Evolutionary conservation across 768 basidiomycete genomes (phyloP).

Genomic region (Podaxis rugospora): DNA sequence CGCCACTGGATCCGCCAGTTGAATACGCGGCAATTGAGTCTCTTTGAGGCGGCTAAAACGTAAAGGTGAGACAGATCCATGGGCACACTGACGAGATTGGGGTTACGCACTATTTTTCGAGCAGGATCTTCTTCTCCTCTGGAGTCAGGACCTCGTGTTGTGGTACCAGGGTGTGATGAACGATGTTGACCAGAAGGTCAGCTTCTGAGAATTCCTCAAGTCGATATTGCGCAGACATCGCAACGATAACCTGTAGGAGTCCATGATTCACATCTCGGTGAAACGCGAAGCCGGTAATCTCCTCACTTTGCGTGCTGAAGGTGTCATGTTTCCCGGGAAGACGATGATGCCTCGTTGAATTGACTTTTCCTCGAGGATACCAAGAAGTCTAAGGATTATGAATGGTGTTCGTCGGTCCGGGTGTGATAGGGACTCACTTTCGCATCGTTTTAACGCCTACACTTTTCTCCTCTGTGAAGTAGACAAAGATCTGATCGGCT

Average conservation of each 20-base stretch:
- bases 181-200: conserved; percentile 96
- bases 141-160: conserved; percentile 81
- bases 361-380: conserved; percentile 86
- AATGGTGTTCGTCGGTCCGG: conserved; percentile 2
- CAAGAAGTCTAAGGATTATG: conserved; percentile 60
- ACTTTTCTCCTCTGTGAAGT: conserved; percentile 92
- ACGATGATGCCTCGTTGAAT: conserved; percentile 93
- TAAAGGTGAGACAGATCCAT: conserved; percentile 12
- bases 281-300: conserved; percentile 6
- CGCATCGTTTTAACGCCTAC: conserved; percentile 98
- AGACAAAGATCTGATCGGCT: conserved; percentile 84
- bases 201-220: conserved; percentile 97
- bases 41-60: conserved; percentile 85
- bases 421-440: conserved; percentile 55
- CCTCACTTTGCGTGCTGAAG: conserved; percentile 88
- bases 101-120: conserved; percentile 86
- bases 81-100: conserved; percentile 2
- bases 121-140: conserved; percentile 81
- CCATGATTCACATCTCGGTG: conserved; percentile 9
- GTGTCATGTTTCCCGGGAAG: conserved; percentile 94
- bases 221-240: conserved; percentile 81
- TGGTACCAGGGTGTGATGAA: conserved; percentile 92
- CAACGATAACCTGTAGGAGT: conserved; percentile 73
- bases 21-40: conserved; percentile 96
- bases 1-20: conserved; percentile 95